Percentiles rank a stretch among this genome's conserved stretches.
phyloP scores from a whole-genome alignment of 2,329 filamentous ascomycete species.

The Pseudogymnoascus sp. region DNA sequence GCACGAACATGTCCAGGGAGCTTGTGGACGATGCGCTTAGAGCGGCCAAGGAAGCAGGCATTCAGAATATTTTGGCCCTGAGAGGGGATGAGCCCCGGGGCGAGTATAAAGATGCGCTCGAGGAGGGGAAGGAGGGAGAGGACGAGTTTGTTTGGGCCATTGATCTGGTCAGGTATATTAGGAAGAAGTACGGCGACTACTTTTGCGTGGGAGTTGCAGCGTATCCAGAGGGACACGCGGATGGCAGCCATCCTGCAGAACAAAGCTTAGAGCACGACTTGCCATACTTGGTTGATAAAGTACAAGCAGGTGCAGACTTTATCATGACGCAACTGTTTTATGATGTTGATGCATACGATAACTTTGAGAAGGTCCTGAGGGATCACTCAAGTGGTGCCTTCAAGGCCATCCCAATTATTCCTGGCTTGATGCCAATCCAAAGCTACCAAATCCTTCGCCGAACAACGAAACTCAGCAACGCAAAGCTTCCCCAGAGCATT shows the following conservation, averaged over 20 bases:
- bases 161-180: constrained; percentile 85
- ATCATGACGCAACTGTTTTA: constrained; percentile 99
- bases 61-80: constrained; percentile 87
- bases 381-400: constrained; percentile 79
- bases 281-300: constrained; percentile 84
- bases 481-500: constrained; percentile 64
- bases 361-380: constrained; percentile 68
- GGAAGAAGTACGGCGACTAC: constrained; percentile 77
- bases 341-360: constrained; percentile 72
- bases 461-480: constrained; percentile 90
- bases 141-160: constrained; percentile 82
- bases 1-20: constrained; percentile 89
- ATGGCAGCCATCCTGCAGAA: constrained; percentile 70
- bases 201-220: constrained; percentile 93
- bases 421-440: constrained; percentile 94
- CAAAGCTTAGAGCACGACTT: constrained; percentile 71
- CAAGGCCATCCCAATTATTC: constrained; percentile 80
- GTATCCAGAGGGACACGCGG: constrained; percentile 91
- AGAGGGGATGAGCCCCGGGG: constrained; percentile 86
- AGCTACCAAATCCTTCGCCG: constrained; percentile 92
- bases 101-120: constrained; percentile 66
- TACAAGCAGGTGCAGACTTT: constrained; percentile 85
- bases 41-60: constrained; percentile 80
- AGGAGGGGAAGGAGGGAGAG: constrained; percentile 46
- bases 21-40: constrained; percentile 84